These are phyloP conservation scores for Saccharum officinarum DNA, from an alignment of 176 grass and related monocot species.

Conservation along the genomic window DNA sequence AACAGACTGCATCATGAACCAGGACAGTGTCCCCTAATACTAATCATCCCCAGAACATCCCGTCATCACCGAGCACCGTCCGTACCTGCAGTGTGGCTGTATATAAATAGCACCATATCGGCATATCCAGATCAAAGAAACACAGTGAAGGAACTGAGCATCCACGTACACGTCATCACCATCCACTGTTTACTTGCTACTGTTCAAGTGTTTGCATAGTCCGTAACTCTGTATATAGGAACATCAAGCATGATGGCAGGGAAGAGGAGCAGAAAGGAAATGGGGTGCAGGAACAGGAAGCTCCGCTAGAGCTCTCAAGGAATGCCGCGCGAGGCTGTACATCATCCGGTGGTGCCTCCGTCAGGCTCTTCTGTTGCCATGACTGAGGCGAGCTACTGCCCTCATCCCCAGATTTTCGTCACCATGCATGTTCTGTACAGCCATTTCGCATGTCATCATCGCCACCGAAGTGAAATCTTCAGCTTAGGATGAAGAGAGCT, in stretches of 20 bases:
- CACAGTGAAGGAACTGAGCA: neutral
- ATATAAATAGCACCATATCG: neutral
- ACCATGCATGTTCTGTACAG: no score
- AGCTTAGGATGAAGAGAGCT: neutral
- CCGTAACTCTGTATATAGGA: neutral
- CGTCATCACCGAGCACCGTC: neutral
- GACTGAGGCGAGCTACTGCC: neutral
- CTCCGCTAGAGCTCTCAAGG: conserved; percentile 9
- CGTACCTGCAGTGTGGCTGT: neutral
- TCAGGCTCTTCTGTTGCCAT: conserved; percentile 24
- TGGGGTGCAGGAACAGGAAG: neutral
- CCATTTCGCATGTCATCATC: no score
- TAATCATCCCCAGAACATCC: neutral
- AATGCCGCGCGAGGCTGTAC: conserved; percentile 9
- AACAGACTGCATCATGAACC: neutral
- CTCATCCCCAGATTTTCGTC: no score
- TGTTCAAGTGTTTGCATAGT: neutral
- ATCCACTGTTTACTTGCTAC: neutral
- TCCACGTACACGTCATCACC: no score
- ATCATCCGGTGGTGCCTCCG: conserved; percentile 33
- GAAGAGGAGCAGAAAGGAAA: neutral
- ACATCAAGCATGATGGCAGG: neutral
- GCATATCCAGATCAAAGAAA: neutral
- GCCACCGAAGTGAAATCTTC: neutral
- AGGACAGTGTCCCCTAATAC: neutral